These are phyloP conservation scores for Colletotrichum phormii DNA, from an alignment of 2,329 filamentous ascomycete genomes.

Conservation along the genomic window DNA sequence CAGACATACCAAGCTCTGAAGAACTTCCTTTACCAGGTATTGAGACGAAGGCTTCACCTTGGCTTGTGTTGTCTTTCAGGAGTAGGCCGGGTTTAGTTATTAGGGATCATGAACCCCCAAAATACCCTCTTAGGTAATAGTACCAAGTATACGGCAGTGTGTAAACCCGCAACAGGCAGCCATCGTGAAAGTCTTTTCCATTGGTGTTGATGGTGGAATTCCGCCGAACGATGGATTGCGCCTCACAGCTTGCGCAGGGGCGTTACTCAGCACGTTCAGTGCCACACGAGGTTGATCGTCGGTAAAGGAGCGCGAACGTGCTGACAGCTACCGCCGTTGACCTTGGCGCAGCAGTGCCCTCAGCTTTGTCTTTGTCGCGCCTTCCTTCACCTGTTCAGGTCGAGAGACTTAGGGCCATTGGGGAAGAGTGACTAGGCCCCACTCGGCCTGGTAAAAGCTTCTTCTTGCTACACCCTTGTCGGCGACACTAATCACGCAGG, in stretches of 20 bases:
- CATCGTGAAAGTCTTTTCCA: background rate
- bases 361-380: background rate
- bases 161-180: background rate
- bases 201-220: background rate
- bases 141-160: background rate
- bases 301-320: background rate
- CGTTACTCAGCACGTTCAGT: background rate
- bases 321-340: no score
- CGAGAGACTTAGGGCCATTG: background rate
- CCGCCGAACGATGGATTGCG: background rate
- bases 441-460: conserved; percentile 6
- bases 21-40: background rate
- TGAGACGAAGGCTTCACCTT: background rate
- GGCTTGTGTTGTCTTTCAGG: background rate
- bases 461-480: conserved; percentile 10
- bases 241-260: background rate
- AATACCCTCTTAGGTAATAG: background rate
- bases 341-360: background rate
- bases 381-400: background rate
- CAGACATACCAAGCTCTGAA: background rate
- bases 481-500: background rate
- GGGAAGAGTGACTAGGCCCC: background rate
- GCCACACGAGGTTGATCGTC: background rate
- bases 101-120: background rate
- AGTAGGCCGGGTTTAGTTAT: background rate